Evolutionary conservation across 495 filamentous ascomycete genomes (phyloP), one percentile per base, ranked within the genome.

Genomic region (Penicillium goetzii): DNA sequence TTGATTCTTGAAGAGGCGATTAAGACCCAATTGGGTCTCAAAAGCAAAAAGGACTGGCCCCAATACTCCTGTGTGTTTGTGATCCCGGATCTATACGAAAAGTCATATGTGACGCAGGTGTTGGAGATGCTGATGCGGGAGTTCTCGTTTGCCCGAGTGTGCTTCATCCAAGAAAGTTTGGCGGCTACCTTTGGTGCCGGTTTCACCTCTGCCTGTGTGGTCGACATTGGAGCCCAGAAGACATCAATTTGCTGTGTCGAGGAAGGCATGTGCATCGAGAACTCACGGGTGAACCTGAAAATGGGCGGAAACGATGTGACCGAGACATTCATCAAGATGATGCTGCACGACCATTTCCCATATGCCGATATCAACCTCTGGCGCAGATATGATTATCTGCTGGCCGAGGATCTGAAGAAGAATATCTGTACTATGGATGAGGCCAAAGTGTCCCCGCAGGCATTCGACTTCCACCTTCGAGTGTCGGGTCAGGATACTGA

Each of bases 171-270:
- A 69, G 95, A 99, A 77, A 96, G 92, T 61, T 82, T 97, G 62
- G 92, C 93, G 4, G 96, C 93, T 19, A 93, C 92, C 0, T 99
- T 96, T 72, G 95, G 95, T n/a, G 96, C 93, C 14, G 95, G 96
- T 2, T 97, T 92, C 68, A 92, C 92, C 6, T 90, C 86, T 45
- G 90, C 91, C 19, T 98, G 96, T 71, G 92, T 99, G 59, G 93
- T 99, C 6, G 95, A 99, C 73, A 90, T 98, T 45, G 95, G 95
- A 19, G 96, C 95, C 3, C 93, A 98, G 77, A 99, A 99, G 81
- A 98, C 95, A 4, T 97, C 96, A 2, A 92, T 99, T 40, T 93
- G 92, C 68, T 99, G 95, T 69, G 96, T 98, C 30, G 95, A 99
- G 70, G 95, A 99, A 72, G 95, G 95, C 14, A 90, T 99, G 82